Percentiles rank a stretch among this genome's conserved stretches.
Evolutionary conservation across 352 stramenopile species (phyloP).

Genomic region (Globisporangium canariense): DNA sequence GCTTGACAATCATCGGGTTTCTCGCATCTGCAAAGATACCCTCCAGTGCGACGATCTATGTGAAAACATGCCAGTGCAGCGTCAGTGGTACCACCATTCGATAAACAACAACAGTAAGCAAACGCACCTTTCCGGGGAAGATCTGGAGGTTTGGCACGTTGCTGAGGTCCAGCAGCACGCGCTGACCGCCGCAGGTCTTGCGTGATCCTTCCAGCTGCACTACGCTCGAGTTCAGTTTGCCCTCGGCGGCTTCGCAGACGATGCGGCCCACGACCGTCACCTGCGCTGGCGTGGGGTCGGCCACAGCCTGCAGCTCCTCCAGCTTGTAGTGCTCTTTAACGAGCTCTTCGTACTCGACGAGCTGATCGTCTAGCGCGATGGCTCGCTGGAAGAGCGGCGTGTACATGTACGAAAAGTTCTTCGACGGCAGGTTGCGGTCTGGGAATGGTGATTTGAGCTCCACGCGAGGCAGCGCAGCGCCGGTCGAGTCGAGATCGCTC

Average conservation of each 20-base stretch:
- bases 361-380: constrained; percentile 71
- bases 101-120: not conserved
- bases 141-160: constrained; percentile 68
- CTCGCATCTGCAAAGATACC: constrained; percentile 67
- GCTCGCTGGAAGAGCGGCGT: constrained; percentile 75
- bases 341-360: constrained; percentile 74
- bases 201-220: constrained; percentile 80
- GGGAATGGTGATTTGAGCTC: constrained; percentile 42
- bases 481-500: constrained; percentile 13
- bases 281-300: constrained; percentile 67
- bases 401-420: constrained; percentile 80
- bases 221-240: constrained; percentile 80
- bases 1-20: constrained; percentile 72
- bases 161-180: constrained; percentile 73
- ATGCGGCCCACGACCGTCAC: constrained; percentile 81
- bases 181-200: constrained; percentile 78
- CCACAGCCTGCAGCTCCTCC: constrained; percentile 60
- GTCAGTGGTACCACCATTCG: not conserved
- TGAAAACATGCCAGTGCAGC: constrained; percentile 6
- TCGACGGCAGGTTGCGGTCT: constrained; percentile 54
- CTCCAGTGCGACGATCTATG: constrained; percentile 77
- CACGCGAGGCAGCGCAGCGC: constrained; percentile 3
- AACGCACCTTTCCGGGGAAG: constrained; percentile 76
- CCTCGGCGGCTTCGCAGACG: constrained; percentile 78
- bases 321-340: constrained; percentile 63